Conservation (phyloP, 2,329 filamentous ascomycete genomes). For the Alternaria brassicicola region DNA sequence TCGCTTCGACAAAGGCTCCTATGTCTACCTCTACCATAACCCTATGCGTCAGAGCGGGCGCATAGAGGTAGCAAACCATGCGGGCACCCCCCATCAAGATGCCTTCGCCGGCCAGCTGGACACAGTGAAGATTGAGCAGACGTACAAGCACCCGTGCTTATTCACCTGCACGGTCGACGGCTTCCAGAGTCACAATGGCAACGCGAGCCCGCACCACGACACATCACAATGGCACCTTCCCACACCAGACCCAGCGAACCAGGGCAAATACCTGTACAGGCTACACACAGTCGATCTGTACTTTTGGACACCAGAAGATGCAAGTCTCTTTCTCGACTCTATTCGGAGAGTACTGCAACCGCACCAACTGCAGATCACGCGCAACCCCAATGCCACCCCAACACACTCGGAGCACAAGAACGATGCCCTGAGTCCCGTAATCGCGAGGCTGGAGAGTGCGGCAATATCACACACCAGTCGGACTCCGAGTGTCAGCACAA, state of each 20-base stretch:
- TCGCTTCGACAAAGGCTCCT: constrained; percentile 79
- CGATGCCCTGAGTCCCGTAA: constrained; percentile 68
- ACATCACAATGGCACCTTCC: constrained; percentile 73
- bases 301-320: constrained; percentile 78
- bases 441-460: constrained; percentile 74
- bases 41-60: constrained; percentile 69
- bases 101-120: constrained; percentile 77
- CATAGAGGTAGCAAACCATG: constrained; percentile 76
- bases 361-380: constrained; percentile 47
- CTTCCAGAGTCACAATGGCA: constrained; percentile 39
- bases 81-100: constrained; percentile 77
- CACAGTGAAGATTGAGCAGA: constrained; percentile 68
- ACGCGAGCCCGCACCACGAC: constrained; percentile 55
- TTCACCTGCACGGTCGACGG: constrained; percentile 69
- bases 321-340: constrained; percentile 71
- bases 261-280: constrained; percentile 80
- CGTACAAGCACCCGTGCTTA: constrained; percentile 74
- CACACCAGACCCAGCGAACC: constrained; percentile 72
- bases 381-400: constrained; percentile 48
- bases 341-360: constrained; percentile 71
- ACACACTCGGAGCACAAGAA: constrained; percentile 52
- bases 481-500: constrained; percentile 46
- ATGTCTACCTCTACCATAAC: constrained; percentile 81
- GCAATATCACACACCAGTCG: constrained; percentile 64
- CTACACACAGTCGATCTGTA: constrained; percentile 78